These are phyloP conservation scores for Dorcoceras hygrometricum DNA, from an alignment of 257 asterid species.

Conservation along the genomic window DNA sequence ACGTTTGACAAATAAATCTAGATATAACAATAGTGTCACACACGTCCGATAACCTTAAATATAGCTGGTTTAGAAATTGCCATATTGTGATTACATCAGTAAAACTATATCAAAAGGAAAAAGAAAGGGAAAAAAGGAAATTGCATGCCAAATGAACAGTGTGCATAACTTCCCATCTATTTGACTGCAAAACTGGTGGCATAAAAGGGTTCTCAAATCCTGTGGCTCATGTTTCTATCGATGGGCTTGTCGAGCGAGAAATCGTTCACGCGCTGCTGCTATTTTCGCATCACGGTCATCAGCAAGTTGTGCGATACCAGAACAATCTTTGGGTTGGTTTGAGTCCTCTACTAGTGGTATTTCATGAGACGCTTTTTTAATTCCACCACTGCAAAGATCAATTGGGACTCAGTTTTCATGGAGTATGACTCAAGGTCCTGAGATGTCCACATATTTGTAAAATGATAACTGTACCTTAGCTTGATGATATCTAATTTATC, in stretches of 20 bases:
- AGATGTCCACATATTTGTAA: neutral
- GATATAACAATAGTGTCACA: too few relatives aligned
- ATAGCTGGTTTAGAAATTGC: too few relatives aligned
- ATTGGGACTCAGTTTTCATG: slow-evolving; percentile 13
- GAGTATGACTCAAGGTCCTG: neutral
- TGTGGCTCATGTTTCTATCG: neutral
- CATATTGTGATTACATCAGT: too few relatives aligned
- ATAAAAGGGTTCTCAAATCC: neutral
- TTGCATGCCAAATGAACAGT: neutral
- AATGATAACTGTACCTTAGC: slow-evolving; percentile 52
- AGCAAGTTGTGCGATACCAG: slow-evolving; percentile 25
- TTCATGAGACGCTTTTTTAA: slow-evolving; percentile 27
- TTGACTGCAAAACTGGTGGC: neutral
- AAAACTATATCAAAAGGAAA: too few relatives aligned
- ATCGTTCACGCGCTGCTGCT: slow-evolving; percentile 50
- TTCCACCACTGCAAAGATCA: slow-evolving; percentile 52
- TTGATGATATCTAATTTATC: slow-evolving; percentile 57
- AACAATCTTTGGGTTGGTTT: slow-evolving; percentile 28
- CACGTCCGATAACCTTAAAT: too few relatives aligned
- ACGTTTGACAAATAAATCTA: too few relatives aligned
- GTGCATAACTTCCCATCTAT: neutral
- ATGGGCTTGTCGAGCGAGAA: slow-evolving; percentile 40
- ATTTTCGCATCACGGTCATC: slow-evolving; percentile 39
- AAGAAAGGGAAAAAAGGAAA: too few relatives aligned
- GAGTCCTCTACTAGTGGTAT: slow-evolving; percentile 30